These are phyloP conservation scores for Dryadomyces quercus-mongolicae DNA, from an alignment of 2,329 filamentous ascomycete genomes.

Conservation along the genomic window DNA sequence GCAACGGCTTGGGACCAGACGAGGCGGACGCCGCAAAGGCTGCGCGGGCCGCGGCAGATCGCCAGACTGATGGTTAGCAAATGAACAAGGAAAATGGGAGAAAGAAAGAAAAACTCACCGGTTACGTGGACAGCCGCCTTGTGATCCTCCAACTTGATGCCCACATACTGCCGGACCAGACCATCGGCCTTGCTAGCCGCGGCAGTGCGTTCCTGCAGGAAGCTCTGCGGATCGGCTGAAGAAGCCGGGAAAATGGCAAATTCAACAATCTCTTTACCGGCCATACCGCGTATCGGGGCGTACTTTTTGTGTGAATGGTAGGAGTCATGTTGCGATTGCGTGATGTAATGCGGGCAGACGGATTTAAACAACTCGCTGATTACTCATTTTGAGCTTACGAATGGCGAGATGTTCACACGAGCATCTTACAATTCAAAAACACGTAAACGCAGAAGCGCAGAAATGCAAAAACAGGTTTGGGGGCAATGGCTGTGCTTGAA, in stretches of 20 bases:
- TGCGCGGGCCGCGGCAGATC: neutral
- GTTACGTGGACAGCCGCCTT: neutral
- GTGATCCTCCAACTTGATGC: conserved; percentile 4
- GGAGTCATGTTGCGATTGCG: neutral
- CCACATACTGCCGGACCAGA: conserved; percentile 4
- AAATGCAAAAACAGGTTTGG: too few species aligned
- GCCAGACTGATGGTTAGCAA: neutral
- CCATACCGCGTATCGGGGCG: neutral
- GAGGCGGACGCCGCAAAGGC: neutral
- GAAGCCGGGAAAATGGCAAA: conserved; percentile 3
- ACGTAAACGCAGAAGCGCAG: too few species aligned
- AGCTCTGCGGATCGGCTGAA: neutral
- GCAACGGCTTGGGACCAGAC: neutral
- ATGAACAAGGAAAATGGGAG: neutral
- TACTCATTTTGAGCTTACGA: neutral
- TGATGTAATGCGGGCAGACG: neutral
- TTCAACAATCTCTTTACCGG: conserved; percentile 5
- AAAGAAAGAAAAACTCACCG: neutral
- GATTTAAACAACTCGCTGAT: neutral
- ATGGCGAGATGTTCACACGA: too few species aligned
- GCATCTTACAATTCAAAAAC: too few species aligned
- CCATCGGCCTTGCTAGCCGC: conserved; percentile 1
- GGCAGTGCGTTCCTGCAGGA: conserved; percentile 1
- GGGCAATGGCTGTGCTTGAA: too few species aligned
- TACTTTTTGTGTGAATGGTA: too few species aligned